Percentiles rank a stretch among this genome's conserved stretches.
These are phyloP conservation scores for Cercospora zeae-maydis DNA, from an alignment of 2,329 filamentous ascomycete genomes.

Conservation along the genomic window DNA sequence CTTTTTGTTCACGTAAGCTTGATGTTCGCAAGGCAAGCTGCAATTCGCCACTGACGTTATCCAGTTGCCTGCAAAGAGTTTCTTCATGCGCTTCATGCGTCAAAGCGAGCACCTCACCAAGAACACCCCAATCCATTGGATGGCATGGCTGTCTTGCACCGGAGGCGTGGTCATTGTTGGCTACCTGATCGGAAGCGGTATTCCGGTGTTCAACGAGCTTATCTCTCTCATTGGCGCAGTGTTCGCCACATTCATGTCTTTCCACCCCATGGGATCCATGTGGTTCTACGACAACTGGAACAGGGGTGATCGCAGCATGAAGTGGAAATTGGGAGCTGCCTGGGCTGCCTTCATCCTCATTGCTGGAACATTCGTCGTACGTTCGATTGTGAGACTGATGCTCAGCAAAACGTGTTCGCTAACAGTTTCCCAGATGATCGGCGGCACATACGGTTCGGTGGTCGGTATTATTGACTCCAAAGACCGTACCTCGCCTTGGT, in stretches of 20 bases:
- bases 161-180: constrained; percentile 22
- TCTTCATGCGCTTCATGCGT: constrained; percentile 31
- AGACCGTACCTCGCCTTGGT: constrained; percentile 23
- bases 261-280: constrained; percentile 40
- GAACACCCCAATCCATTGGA: constrained; percentile 27
- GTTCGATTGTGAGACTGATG: not conserved
- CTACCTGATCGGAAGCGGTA: constrained; percentile 28
- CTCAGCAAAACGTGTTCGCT: not conserved
- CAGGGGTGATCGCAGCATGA: constrained; percentile 10
- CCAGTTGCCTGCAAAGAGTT: constrained; percentile 29
- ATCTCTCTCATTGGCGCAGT: constrained; percentile 29
- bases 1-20: constrained; percentile 29
- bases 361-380: constrained; percentile 38
- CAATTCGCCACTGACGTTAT: not conserved
- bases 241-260: constrained; percentile 27
- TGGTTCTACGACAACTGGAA: constrained; percentile 45
- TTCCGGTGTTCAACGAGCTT: constrained; percentile 29
- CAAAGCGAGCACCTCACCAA: constrained; percentile 26
- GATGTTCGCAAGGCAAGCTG: not conserved
- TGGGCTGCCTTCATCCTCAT: constrained; percentile 36
- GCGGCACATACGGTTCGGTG: constrained; percentile 46
- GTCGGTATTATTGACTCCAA: constrained; percentile 38
- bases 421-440: constrained; percentile 34
- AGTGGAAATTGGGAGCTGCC: constrained; percentile 12
- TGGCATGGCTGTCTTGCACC: constrained; percentile 25